A percentile compares a stretch with the other conserved stretches of the same genome.
Evolutionary conservation across 2,329 filamentous ascomycete species (phyloP).

Genomic region (Aspergillus fructus): DNA sequence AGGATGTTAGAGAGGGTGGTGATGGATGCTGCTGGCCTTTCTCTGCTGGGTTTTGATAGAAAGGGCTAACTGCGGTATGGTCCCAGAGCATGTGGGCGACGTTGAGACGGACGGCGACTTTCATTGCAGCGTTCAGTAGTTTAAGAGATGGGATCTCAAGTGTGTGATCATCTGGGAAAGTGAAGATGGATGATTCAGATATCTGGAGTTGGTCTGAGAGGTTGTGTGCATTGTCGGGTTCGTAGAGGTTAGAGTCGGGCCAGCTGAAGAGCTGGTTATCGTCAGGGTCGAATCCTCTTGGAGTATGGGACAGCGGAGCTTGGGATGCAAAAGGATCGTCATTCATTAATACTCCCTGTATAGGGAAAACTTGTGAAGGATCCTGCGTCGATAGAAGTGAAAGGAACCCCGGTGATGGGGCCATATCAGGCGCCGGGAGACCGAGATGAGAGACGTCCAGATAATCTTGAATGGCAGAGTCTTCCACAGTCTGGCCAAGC

Average conservation of each 20-base stretch:
- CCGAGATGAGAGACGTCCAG: neutral
- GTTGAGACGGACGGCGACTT: slow-evolving; percentile 50
- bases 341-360: neutral
- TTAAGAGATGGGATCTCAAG: slow-evolving; percentile 51
- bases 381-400: neutral
- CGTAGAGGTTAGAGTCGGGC: neutral
- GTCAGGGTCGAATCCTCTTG: neutral
- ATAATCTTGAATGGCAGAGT: neutral
- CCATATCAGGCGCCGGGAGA: neutral
- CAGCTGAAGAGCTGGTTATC: neutral
- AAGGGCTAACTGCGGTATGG: slow-evolving; percentile 49
- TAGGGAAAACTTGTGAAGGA: neutral
- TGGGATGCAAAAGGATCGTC: neutral
- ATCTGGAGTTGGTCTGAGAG: slow-evolving; percentile 11
- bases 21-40: neutral
- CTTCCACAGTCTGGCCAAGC: neutral
- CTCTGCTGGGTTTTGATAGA: slow-evolving; percentile 29
- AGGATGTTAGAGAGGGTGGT: slow-evolving; percentile 7
- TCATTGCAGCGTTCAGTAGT: slow-evolving; percentile 48
- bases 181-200: slow-evolving; percentile 20
- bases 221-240: neutral
- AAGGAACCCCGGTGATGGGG: neutral
- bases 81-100: slow-evolving; percentile 47
- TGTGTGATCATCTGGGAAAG: slow-evolving; percentile 49
- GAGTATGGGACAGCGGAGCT: neutral